Base-by-base conservation (phyloP, 352 stramenopile species). In the Phytopythium kandeliae region DNA sequence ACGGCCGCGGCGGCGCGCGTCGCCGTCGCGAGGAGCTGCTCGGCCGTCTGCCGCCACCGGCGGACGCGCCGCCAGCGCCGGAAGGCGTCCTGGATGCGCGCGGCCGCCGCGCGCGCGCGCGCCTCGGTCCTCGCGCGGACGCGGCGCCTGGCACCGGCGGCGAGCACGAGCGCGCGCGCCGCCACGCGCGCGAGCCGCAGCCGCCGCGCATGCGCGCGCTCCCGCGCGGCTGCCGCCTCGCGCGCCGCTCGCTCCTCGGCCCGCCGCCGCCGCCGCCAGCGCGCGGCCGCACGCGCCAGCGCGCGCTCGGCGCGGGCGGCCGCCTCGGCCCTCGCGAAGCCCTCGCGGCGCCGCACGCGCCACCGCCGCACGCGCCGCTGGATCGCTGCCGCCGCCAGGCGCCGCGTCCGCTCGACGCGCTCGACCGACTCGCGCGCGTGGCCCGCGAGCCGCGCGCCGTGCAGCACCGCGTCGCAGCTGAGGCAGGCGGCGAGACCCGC, bases 401-500 rank as follows among this genome's bases (percentile, higher is more conserved):
- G 28, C 28, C n/a, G 44, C 28, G 28, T n/a, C 3, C 5, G 17
- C 11, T 17, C 7, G 17, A 21, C n/a, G 16, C 16, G 25, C 19
- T 51, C 45, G 28, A 51, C 33, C 13, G 28, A 17, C 15, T 41
- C 33, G 45, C 45, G 45, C 28, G 19, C 2, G 45, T 51, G 45
- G 19, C 30, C 16, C 13, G n/a, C n/a, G 28, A 51, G 30, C 10
- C 45, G 45, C 19, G 6, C 19, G 19, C 28, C 9, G 22, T 51
- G 45, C 30, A 51, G 26, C n/a, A 30, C 28, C 17, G 22, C 28
- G 28, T 51, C 43, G 24, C 78, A 88, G 2, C 56, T 50, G 9
- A 64, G 63, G 31, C 79, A 90, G 19, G 28, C 12, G 11, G 21
- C 25, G 26, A 36, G 44, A 40, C 44, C 17, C 28, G n/a, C n/a